Evolutionary conservation across 1,284 basidiomycete species (phyloP), one percentile per base, ranked within the genome.

Genomic region (Cryptococcus sp.): DNA sequence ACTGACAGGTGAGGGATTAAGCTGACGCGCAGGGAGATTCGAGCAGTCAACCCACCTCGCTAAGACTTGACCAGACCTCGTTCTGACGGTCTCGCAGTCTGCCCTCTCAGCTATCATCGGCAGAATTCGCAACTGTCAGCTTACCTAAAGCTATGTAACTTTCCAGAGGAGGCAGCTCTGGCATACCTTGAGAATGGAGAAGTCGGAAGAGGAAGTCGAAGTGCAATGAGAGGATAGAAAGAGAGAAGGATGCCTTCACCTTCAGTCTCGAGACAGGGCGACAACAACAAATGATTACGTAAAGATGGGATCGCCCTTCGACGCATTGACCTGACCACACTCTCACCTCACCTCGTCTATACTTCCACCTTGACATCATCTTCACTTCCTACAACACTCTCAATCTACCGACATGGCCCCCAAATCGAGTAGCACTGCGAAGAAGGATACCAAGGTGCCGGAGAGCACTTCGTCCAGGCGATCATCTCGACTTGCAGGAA

Each of bases 61-160:
- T 12, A 67, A 51, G 19, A 47, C 57, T 14, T 54, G 39, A 16
- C 54, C 50, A 4, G 34, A 32, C 19, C 51, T 40, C 32, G 54
- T 52, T 10, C 51, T 32, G 22, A 72, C 65, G 55, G 68, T 69
- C 51, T 72, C 69, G 60, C 67, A 70, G 55, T 72, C 68, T 65
- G 45, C 12, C 32, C n/a, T 7, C 9, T 31, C 28, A 31, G 28
- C 28, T 31, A 14, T 31, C 9, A 7, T 7, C 28, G 14, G 9
- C 14, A 31, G 28, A 31, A 31, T 7, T 14, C 7, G 28, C 9
- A 7, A 31, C 14, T 31, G 28, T 7, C 5, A 4, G 39, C 62
- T 34, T 21, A 65, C 66, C 66, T 31, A 66, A 58, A 0, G 61
- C 65, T 26, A 68, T 51, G 48, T 68, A 66, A 9, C 46, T 45